A percentile compares a stretch with the other conserved stretches of the same genome.
phyloP scores from a whole-genome alignment of 2,329 filamentous ascomycete species.

The Aspergillus thermomutatus region DNA sequence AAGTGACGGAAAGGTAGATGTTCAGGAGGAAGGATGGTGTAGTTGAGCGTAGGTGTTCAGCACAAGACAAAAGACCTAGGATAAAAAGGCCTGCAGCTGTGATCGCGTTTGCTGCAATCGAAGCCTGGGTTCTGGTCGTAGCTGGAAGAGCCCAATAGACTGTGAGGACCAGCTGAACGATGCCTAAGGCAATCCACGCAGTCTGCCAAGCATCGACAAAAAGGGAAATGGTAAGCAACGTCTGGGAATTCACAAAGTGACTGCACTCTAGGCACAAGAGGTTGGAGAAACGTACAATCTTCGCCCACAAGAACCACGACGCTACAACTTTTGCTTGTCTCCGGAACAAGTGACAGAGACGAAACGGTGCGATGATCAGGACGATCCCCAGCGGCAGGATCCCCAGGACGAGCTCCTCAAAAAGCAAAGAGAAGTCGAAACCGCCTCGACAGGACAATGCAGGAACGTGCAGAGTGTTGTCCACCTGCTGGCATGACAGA shows the following conservation, averaged over 20 bases:
- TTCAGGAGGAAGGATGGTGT: conserved; percentile 49
- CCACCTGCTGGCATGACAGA: conserved; percentile 28
- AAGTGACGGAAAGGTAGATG: conserved; percentile 45
- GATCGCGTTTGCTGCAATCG: conserved; percentile 32
- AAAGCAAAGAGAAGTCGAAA: conserved; percentile 47
- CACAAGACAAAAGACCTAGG: conserved; percentile 42
- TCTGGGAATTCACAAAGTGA: not conserved
- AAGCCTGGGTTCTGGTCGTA: conserved; percentile 30
- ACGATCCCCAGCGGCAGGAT: conserved; percentile 37
- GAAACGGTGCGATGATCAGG: conserved; percentile 31
- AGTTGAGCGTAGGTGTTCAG: conserved; percentile 46
- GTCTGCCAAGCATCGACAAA: conserved; percentile 19
- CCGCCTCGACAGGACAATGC: conserved; percentile 35
- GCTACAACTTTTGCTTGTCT: conserved; percentile 34
- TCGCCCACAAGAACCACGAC: conserved; percentile 28
- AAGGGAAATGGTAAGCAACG: not conserved
- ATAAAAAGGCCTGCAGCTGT: conserved; percentile 25
- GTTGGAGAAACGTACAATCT: conserved; percentile 31
- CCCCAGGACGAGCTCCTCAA: conserved; percentile 42
- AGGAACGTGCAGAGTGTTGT: conserved; percentile 34
- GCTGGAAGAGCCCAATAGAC: conserved; percentile 35
- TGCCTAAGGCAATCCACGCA: conserved; percentile 29
- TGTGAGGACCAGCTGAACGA: conserved; percentile 37
- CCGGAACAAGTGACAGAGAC: conserved; percentile 34
- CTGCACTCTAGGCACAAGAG: not conserved